A percentile compares a stretch with the other conserved stretches of the same genome.
These are phyloP conservation scores for Gliomastix tumulicola DNA, from an alignment of 2,329 filamentous ascomycete genomes.

Conservation along the genomic window DNA sequence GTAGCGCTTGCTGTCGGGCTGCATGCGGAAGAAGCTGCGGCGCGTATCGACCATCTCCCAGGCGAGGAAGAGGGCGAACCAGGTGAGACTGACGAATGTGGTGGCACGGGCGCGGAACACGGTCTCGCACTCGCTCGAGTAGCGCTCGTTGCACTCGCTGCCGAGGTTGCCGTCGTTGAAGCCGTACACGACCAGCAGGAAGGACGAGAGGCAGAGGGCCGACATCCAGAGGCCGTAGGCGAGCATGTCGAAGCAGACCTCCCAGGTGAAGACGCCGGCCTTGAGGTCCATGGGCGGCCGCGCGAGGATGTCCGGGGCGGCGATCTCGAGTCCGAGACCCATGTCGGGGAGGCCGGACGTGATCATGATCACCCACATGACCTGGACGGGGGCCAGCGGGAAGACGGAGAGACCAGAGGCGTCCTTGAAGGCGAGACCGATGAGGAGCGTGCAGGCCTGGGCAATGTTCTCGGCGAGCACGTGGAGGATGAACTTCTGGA, in stretches of 20 bases:
- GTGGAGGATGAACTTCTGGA: conserved; percentile 63
- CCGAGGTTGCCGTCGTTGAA: conserved; percentile 48
- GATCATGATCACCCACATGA: conserved; percentile 75
- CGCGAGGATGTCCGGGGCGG: conserved; percentile 60
- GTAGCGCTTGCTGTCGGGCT: conserved; percentile 52
- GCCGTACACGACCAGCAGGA: conserved; percentile 43
- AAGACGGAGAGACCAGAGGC: conserved; percentile 56
- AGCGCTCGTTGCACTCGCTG: conserved; percentile 49
- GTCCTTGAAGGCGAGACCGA: conserved; percentile 67
- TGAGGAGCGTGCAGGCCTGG: conserved; percentile 59
- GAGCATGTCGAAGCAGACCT: conserved; percentile 59
- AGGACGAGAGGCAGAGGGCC: conserved; percentile 46
- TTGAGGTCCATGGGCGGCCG: conserved; percentile 59
- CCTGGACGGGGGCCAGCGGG: conserved; percentile 65
- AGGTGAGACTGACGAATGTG: conserved; percentile 65
- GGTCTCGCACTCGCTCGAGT: conserved; percentile 42
- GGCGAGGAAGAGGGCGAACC: conserved; percentile 67
- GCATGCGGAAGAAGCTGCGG: conserved; percentile 66
- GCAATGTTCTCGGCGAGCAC: conserved; percentile 63
- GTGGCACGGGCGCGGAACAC: conserved; percentile 66
- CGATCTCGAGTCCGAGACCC: conserved; percentile 66
- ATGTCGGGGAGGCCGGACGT: conserved; percentile 69
- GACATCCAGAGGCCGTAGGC: conserved; percentile 64
- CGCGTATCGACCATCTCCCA: conserved; percentile 71
- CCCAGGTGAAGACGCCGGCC: conserved; percentile 58